Conservation (phyloP, 805 yeast species). For the Ogataea saltuana region DNA sequence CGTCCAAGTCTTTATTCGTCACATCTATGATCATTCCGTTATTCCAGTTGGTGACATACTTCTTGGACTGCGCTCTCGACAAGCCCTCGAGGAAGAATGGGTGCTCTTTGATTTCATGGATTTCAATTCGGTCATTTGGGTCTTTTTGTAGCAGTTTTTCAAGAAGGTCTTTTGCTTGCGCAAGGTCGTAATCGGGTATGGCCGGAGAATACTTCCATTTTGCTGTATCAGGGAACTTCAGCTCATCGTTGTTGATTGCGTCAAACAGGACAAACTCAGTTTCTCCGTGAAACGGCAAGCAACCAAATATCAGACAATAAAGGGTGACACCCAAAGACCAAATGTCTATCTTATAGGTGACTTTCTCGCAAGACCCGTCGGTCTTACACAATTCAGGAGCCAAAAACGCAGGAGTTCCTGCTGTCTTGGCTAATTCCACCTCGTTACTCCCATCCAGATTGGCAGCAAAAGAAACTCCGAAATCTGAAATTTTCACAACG, state of each 20-base stretch:
- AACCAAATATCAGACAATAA: constrained; percentile 84
- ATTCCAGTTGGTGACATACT: constrained; percentile 33
- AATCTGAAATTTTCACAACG: constrained; percentile 90
- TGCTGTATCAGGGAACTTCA: constrained; percentile 54
- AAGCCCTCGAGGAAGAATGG: constrained; percentile 52
- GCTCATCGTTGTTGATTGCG: constrained; percentile 64
- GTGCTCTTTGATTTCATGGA: constrained; percentile 72
- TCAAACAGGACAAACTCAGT: constrained; percentile 84
- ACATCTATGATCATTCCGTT: constrained; percentile 51
- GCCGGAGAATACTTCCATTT: constrained; percentile 30
- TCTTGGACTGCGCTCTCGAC: constrained; percentile 28
- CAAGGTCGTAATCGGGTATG: constrained; percentile 27
- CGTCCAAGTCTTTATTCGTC: constrained; percentile 65
- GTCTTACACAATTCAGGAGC: constrained; percentile 90
- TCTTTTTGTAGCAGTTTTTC: constrained; percentile 64
- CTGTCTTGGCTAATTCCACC: constrained; percentile 88
- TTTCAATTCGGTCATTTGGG: constrained; percentile 65
- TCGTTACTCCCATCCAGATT: constrained; percentile 55
- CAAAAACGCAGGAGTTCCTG: constrained; percentile 96
- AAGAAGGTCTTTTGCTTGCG: constrained; percentile 60
- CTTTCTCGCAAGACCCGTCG: constrained; percentile 49
- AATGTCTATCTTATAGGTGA: constrained; percentile 86
- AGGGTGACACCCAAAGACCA: constrained; percentile 97
- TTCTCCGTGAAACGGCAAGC: constrained; percentile 84
- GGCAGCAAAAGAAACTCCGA: constrained; percentile 86